Conservation (phyloP, 1,139 yeast genomes). For the Magnusiomyces suaveolens region DNA sequence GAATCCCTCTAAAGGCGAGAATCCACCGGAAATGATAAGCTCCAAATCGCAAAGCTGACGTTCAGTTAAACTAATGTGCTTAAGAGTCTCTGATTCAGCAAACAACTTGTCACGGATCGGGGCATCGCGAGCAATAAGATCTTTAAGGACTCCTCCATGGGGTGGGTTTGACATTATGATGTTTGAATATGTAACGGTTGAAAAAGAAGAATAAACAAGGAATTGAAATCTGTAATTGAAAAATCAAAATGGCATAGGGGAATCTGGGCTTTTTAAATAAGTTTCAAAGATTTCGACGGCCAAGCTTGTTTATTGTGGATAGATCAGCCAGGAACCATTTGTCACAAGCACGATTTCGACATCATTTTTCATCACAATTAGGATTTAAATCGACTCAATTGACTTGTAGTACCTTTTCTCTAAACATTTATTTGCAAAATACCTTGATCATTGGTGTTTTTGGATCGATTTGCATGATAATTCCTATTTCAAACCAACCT, state of each 20-base stretch:
- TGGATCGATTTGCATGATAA: no score
- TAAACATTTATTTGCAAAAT: no score
- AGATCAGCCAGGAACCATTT: no score
- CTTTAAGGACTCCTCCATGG: conserved; percentile 86
- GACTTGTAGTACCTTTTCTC: no score
- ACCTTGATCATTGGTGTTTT: no score
- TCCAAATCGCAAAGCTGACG: conserved; percentile 93
- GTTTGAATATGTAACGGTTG: neutral
- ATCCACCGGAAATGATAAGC: conserved; percentile 86
- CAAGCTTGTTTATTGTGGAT: no score
- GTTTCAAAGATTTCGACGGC: neutral
- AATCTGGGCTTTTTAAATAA: neutral
- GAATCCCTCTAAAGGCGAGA: conserved; percentile 86
- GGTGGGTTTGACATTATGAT: conserved; percentile 58
- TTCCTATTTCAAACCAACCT: no score
- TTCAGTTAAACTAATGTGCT: conserved; percentile 55
- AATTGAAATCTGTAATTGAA: neutral
- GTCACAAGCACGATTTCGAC: no score
- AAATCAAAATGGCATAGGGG: neutral
- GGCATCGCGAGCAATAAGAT: conserved; percentile 73
- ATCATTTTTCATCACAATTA: no score
- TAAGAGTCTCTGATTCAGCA: conserved; percentile 47
- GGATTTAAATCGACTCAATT: no score
- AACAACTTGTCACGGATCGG: conserved; percentile 47
- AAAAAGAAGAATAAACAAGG: neutral